A percentile compares a stretch with the other conserved stretches of the same genome.
Evolutionary conservation across 2,329 filamentous ascomycete species (phyloP).

Genomic region (Botrytis porri): DNA sequence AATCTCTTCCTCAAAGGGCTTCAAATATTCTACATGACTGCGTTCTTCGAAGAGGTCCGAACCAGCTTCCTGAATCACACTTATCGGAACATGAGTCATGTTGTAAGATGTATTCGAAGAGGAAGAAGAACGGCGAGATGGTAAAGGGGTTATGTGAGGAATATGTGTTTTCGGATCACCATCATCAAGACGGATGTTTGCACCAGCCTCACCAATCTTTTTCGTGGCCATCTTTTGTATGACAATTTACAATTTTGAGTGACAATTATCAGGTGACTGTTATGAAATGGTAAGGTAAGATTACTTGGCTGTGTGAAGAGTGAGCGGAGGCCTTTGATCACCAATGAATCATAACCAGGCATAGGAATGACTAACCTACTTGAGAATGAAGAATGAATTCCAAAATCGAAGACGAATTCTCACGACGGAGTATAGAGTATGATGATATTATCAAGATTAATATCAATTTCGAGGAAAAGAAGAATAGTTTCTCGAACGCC

Average conservation of each 20-base stretch:
- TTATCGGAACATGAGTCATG: neutral
- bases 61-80: slow-evolving; percentile 3
- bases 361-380: neutral
- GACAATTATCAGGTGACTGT: neutral
- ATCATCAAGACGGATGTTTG: neutral
- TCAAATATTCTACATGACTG: neutral
- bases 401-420: neutral
- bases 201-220: neutral
- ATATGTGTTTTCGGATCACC: neutral
- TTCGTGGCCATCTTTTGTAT: neutral
- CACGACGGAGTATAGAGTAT: neutral
- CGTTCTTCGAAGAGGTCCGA: neutral
- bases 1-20: slow-evolving; percentile 6
- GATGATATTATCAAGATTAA: neutral
- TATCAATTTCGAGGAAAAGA: neutral
- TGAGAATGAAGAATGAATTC: neutral
- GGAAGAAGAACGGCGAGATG: neutral
- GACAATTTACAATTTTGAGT: neutral
- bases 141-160: neutral
- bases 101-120: neutral
- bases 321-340: neutral
- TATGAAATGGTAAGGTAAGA: neutral
- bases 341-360: neutral
- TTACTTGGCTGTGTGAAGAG: neutral
- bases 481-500: neutral